Evolutionary conservation across 2,329 filamentous ascomycete genomes (phyloP), one percentile per base, ranked within the genome.

Genomic region (Alternaria sp.): DNA sequence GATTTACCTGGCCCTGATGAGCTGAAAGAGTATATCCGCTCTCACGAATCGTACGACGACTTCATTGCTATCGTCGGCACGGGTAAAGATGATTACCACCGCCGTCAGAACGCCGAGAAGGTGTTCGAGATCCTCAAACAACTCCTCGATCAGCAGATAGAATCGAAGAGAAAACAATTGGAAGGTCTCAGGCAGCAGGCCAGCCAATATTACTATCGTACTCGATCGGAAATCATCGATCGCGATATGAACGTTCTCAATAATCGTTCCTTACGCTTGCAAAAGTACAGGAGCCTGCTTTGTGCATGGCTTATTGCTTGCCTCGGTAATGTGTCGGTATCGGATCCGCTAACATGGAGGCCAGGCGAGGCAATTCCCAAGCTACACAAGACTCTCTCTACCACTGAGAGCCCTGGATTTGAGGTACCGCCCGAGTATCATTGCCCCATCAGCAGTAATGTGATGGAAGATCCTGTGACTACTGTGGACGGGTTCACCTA

Each of bases 401-500:
- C 20, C 8, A 44, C 20, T 6, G 12, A 60, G n/a, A 27, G 36
- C 3, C 51, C 57, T 4, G 63, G 66, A 4, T 65, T 68, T 36
- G 61, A 70, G 34, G 62, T 75, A 27, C 72, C 75, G 32, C 27
- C 65, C 8, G 62, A 74, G 1, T 65, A 71, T 54, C 34, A 63
- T 2, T 79, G 78, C 49, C 75, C 76, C 3, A 78, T 80, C 49
- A 74, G 68, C 12, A 69, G 70, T 9, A 71, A 71, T 14, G 77
- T 18, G 14, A 75, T 79, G 64, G 58, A 73, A 40, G 75, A 80
- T 58, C 75, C 78, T 5, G 78, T 80, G 16, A 64, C 43, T 2
- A 74, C 78, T 3, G 54, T 62, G 3, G 77, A 80, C 52, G 67
- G 68, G 1, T 72, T 74, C 55, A 76, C 67, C 0, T 81, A 79